Percentiles rank a stretch among this genome's conserved stretches.
Conservation (phyloP, 345 rosid species). For the Brassica carinata region DNA sequence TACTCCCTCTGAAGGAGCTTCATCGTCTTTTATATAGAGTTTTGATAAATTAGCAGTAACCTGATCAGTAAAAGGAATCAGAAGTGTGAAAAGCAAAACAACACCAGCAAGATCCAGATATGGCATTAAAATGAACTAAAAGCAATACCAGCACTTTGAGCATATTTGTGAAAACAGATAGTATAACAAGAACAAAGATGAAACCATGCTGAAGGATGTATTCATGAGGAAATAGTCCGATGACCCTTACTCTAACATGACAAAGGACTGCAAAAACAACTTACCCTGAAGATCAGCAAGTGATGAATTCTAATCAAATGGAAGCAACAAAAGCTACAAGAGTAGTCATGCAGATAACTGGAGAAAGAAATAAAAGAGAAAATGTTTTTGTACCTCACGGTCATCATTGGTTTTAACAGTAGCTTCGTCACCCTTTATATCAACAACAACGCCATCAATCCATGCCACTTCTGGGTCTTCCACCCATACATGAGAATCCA, state of each 20-base stretch:
- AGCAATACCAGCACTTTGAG: not conserved
- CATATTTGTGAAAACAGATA: not conserved
- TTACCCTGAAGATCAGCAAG: not conserved
- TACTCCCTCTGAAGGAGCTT: constrained; percentile 67
- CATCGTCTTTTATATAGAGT: constrained; percentile 62
- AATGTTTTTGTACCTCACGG: constrained; percentile 38
- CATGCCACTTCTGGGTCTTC: constrained; percentile 64
- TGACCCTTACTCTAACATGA: not conserved
- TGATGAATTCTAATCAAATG: not conserved
- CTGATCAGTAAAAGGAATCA: constrained; percentile 41
- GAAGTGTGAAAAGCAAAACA: constrained; percentile 19
- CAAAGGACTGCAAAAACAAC: not conserved
- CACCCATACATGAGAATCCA: constrained; percentile 81
- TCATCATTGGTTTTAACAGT: constrained; percentile 57
- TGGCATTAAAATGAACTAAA: not conserved
- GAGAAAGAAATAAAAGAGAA: not conserved
- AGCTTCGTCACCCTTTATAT: constrained; percentile 56
- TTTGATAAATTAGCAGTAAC: constrained; percentile 56
- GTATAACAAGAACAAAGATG: not conserved
- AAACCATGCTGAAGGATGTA: not conserved
- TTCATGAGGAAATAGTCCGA: not conserved
- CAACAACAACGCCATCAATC: constrained; percentile 68
- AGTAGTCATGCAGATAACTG: not conserved
- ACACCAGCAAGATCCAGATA: not conserved
- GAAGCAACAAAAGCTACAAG: not conserved